Percentiles rank a stretch among this genome's conserved stretches.
These are phyloP conservation scores for Fraxinus pennsylvanica DNA, from an alignment of 257 asterid species.

Conservation along the genomic window DNA sequence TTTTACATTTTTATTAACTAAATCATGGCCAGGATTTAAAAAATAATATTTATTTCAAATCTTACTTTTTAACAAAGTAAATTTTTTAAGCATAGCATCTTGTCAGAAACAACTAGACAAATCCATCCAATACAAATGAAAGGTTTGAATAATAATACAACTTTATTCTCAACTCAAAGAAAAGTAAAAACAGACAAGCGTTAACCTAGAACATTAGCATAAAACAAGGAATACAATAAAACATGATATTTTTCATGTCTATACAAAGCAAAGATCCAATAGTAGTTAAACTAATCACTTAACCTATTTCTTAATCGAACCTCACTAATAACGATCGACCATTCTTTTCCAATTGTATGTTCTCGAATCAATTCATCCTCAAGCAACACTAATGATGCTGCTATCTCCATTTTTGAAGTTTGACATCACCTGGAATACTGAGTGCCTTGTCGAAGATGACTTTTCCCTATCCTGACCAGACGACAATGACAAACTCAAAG, in stretches of 20 bases:
- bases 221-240: slow-evolving; percentile 46
- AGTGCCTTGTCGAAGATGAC: slow-evolving; percentile 35
- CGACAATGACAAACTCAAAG: slow-evolving; percentile 67
- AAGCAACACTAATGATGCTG: slow-evolving; percentile 53
- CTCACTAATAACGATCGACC: slow-evolving; percentile 29
- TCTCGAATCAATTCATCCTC: slow-evolving; percentile 25
- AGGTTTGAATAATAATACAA: slow-evolving; percentile 25
- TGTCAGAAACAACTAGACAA: slow-evolving; percentile 7
- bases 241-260: slow-evolving; percentile 55
- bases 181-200: slow-evolving; percentile 11
- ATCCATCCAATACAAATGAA: slow-evolving; percentile 4
- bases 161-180: slow-evolving; percentile 33
- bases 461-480: slow-evolving; percentile 40
- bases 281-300: slow-evolving; percentile 42
- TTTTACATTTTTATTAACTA: too few relatives aligned
- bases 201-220: slow-evolving; percentile 35
- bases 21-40: too few relatives aligned
- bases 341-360: slow-evolving; percentile 25
- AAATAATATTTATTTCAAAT: not conserved
- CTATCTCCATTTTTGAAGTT: slow-evolving; percentile 51
- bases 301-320: slow-evolving; percentile 36
- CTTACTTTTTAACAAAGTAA: not conserved
- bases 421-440: slow-evolving; percentile 35
- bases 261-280: slow-evolving; percentile 42
- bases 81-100: not conserved